A percentile compares a stretch with the other conserved stretches of the same genome.
Evolutionary conservation across 2,329 filamentous ascomycete genomes (phyloP).

Genomic region (Fusarium guadeloupense): DNA sequence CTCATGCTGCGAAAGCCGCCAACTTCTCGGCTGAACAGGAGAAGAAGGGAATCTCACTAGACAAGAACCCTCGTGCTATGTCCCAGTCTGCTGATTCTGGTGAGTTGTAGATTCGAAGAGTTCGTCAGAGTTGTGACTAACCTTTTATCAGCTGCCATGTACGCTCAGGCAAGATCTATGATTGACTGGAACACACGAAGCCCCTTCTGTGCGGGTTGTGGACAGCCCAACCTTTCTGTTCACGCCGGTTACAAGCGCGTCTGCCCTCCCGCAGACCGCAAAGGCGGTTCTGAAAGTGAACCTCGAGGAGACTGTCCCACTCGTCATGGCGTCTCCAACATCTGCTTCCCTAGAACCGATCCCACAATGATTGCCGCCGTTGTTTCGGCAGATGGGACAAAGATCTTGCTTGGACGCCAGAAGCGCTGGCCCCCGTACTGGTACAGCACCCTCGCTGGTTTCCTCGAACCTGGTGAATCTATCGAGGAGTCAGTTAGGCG

Average conservation of each 20-base stretch:
- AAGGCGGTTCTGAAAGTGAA: constrained; percentile 55
- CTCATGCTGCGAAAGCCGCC: constrained; percentile 69
- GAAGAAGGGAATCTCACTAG: constrained; percentile 70
- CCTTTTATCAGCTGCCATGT: constrained; percentile 76
- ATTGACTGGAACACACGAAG: constrained; percentile 96
- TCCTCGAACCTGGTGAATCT: constrained; percentile 85
- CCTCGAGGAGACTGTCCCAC: constrained; percentile 79
- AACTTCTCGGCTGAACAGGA: constrained; percentile 55
- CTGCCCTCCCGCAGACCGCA: constrained; percentile 76
- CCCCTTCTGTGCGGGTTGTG: constrained; percentile 90
- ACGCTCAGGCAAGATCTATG: constrained; percentile 86
- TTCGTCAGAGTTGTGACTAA: constrained; percentile 13
- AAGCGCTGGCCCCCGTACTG: constrained; percentile 84
- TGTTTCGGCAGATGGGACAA: constrained; percentile 79
- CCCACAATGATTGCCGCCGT: constrained; percentile 96
- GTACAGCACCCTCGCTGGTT: constrained; percentile 90
- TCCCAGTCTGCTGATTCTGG: constrained; percentile 69
- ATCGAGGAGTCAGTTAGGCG: constrained; percentile 85
- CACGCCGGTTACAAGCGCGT: constrained; percentile 83
- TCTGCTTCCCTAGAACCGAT: constrained; percentile 91
- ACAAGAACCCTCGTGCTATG: constrained; percentile 71
- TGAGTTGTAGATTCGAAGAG: constrained; percentile 48
- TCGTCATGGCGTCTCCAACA: constrained; percentile 85
- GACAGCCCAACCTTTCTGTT: constrained; percentile 79
- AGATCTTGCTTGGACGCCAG: constrained; percentile 83